Percentiles rank a stretch among this genome's conserved stretches.
phyloP scores from a whole-genome alignment of 306 rosid genomes.

The Spatholobus suberectus region DNA sequence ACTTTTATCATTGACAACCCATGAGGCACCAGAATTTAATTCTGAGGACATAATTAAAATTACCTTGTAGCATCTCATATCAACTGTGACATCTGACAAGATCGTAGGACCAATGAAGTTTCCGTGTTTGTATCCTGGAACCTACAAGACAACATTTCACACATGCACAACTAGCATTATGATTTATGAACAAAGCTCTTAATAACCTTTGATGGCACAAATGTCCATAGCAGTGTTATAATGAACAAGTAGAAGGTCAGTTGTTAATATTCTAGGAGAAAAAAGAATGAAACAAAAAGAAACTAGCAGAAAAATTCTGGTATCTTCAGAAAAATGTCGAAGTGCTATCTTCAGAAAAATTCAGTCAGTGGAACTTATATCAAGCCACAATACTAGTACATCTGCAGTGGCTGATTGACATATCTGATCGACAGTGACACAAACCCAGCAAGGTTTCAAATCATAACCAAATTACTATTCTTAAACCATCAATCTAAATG shows the following conservation, averaged over 20 bases:
- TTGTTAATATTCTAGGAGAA: not conserved
- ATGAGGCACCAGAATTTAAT: not conserved
- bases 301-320: not conserved
- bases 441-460: not conserved
- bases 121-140: slow-evolving; percentile 69
- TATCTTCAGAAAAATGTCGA: too few relatives aligned
- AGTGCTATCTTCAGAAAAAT: too few relatives aligned
- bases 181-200: not conserved
- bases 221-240: not conserved
- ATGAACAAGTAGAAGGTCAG: not conserved
- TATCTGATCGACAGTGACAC: too few relatives aligned
- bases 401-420: not conserved
- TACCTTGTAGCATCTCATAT: slow-evolving; percentile 78
- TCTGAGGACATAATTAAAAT: slow-evolving; percentile 6
- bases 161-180: not conserved
- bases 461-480: not conserved
- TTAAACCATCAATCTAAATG: not conserved
- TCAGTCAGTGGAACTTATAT: not conserved
- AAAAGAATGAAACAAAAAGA: not conserved
- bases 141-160: slow-evolving; percentile 49
- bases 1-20: not conserved
- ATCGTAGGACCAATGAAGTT: slow-evolving; percentile 75
- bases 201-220: not conserved
- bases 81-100: slow-evolving; percentile 56
- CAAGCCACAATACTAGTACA: not conserved